Conservation (phyloP, 2,329 filamentous ascomycete species). For the Bipolaris zeicola region DNA sequence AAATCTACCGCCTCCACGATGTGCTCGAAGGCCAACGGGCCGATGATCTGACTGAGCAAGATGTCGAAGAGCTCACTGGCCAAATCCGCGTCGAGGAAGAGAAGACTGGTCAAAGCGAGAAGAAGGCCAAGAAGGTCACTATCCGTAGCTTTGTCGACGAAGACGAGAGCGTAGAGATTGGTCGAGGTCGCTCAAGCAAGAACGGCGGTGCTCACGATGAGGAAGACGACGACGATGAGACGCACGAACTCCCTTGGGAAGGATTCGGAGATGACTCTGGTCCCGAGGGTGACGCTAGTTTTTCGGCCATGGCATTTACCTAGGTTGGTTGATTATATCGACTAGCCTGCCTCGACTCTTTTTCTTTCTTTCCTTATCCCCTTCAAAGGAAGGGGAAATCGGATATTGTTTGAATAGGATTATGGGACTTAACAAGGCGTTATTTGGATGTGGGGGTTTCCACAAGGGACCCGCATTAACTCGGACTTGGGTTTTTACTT, state of each 20-base stretch:
- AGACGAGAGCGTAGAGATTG: slow-evolving; percentile 30
- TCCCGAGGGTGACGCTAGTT: slow-evolving; percentile 21
- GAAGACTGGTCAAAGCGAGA: slow-evolving; percentile 33
- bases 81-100: slow-evolving; percentile 50
- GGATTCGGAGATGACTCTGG: slow-evolving; percentile 44
- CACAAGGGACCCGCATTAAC: background rate
- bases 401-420: background rate
- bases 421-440: background rate
- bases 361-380: background rate
- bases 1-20: slow-evolving; percentile 83
- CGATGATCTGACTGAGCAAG: slow-evolving; percentile 54
- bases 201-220: background rate
- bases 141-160: slow-evolving; percentile 46
- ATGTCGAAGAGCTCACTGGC: slow-evolving; percentile 52
- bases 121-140: slow-evolving; percentile 44
- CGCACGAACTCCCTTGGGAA: slow-evolving; percentile 49
- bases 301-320: slow-evolving; percentile 12
- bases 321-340: background rate
- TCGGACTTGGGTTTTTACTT: background rate
- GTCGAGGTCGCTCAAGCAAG: background rate
- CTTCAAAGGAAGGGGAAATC: too few relatives aligned
- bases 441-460: background rate
- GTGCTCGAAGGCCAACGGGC: slow-evolving; percentile 80
- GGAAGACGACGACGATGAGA: slow-evolving; percentile 27
- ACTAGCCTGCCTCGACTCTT: slow-evolving; percentile 11